phyloP scores from a whole-genome alignment of 2,329 filamentous ascomycete species.

The Aureobasidium sp. region DNA sequence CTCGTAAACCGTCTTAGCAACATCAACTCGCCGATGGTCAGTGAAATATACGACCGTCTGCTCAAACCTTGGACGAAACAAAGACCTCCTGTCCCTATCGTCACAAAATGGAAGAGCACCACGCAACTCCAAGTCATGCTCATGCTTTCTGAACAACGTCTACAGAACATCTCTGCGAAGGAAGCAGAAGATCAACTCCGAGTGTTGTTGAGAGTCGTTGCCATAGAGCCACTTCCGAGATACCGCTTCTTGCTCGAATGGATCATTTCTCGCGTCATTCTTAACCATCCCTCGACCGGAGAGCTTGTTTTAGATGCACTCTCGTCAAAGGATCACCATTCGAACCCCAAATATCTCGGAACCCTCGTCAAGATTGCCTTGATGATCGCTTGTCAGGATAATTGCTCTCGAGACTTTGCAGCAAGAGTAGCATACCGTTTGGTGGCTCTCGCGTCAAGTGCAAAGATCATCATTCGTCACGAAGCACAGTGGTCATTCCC shows the following conservation, averaged over 20 bases:
- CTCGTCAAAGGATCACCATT: slow-evolving; percentile 36
- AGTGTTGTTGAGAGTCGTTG: slow-evolving; percentile 34
- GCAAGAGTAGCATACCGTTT: slow-evolving; percentile 35
- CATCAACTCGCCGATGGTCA: slow-evolving; percentile 22
- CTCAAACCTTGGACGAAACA: slow-evolving; percentile 39
- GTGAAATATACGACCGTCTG: slow-evolving; percentile 29
- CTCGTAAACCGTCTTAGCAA: slow-evolving; percentile 34
- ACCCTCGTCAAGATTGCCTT: slow-evolving; percentile 42
- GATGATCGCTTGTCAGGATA: slow-evolving; percentile 33
- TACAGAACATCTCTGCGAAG: slow-evolving; percentile 17
- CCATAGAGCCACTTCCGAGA: slow-evolving; percentile 41
- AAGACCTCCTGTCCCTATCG: slow-evolving; percentile 35
- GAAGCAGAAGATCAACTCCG: slow-evolving; percentile 31
- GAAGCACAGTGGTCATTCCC: slow-evolving; percentile 46
- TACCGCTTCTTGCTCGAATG: slow-evolving; percentile 43
- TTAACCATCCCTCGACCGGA: slow-evolving; percentile 28
- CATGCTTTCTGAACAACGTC: slow-evolving; percentile 34
- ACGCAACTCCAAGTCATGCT: slow-evolving; percentile 43
- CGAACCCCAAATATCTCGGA: slow-evolving; percentile 41
- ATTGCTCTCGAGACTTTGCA: slow-evolving; percentile 32
- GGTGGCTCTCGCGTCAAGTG: slow-evolving; percentile 38
- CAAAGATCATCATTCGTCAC: slow-evolving; percentile 47
- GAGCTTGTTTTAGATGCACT: slow-evolving; percentile 31
- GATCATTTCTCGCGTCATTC: slow-evolving; percentile 39
- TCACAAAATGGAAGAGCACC: slow-evolving; percentile 43